Percentiles rank a stretch among this genome's conserved stretches.
Conservation (phyloP, 2,329 filamentous ascomycete species). For the Aureobasidium mangrovei region DNA sequence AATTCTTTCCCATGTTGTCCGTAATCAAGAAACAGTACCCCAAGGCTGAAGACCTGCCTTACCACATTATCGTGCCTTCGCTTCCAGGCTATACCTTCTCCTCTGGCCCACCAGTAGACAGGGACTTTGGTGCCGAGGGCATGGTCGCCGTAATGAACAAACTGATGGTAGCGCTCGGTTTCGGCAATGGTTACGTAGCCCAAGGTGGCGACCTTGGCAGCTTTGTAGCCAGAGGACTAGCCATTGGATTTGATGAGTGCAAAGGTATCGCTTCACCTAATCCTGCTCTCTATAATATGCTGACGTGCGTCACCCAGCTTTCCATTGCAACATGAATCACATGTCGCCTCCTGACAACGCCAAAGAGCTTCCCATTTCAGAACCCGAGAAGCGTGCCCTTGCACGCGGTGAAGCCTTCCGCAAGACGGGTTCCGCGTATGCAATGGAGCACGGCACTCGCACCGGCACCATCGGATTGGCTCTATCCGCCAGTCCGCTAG, state of each 20-base stretch:
- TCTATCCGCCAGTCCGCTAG: constrained; percentile 45
- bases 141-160: constrained; percentile 41
- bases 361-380: constrained; percentile 17
- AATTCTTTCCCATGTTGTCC: constrained; percentile 46
- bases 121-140: constrained; percentile 34
- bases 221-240: constrained; percentile 36
- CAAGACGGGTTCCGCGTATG: constrained; percentile 40
- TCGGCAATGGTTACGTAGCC: constrained; percentile 42
- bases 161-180: constrained; percentile 46
- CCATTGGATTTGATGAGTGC: constrained; percentile 36
- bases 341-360: too few relatives aligned
- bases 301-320: background rate
- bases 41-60: constrained; percentile 41
- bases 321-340: constrained; percentile 20
- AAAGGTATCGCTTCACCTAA: constrained; percentile 33
- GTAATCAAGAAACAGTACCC: constrained; percentile 41
- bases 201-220: constrained; percentile 52
- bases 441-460: constrained; percentile 44
- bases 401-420: constrained; percentile 33
- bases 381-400: constrained; percentile 33
- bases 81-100: constrained; percentile 48
- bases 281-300: background rate
- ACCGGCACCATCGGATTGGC: constrained; percentile 50
- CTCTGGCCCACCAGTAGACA: constrained; percentile 37
- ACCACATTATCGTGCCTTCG: constrained; percentile 49